Base-by-base conservation (phyloP, 1,139 yeast genomes). In the Blastobotrys niveus region DNA sequence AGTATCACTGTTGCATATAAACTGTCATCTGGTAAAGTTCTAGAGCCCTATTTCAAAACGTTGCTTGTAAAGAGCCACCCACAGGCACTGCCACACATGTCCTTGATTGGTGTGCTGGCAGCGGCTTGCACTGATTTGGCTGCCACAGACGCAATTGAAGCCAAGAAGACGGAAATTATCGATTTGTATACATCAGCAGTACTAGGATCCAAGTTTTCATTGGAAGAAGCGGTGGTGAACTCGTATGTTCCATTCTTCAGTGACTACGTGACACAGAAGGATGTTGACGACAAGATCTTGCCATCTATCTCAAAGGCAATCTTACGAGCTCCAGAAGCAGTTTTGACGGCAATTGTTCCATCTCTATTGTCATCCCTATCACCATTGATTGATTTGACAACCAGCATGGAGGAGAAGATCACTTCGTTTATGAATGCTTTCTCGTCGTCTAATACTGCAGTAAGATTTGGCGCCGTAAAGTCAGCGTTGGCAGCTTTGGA, bases 241-340 rank as follows among this genome's bases (percentile, higher is more conserved):
- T 50, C 64, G 1, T 63, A 77, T 49, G 70, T 66, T 26, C 51
- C 60, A 17, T 77, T 77, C 52, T 58, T 77, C 21, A 55, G 61
- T 17, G 71, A 70, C 14, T 70, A 72, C 49, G 60, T 80, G 5
- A 56, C 66, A 4, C 60, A 63, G n/a, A 71, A 68, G 1, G 70
- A 71, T 12, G 70, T 83, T 46, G 63, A 60, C 14, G 54, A 60
- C 0, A 45, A 56, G 3, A 52, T 87, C 15, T 59, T 81, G 8
- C 87, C 94, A 2, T 70, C 74, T 15, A 59, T 89, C 42, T 91
- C 86, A 53, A 88, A 85, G 59, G 76, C 93, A 0, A 72, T 83
- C 41, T 70, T 91, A 57, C 76, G 96, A 61, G 79, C 95, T 2
- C 84, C 96, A 0, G 97, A 88, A 59, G 65, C 71, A 30, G 76